A percentile compares a stretch with the other conserved stretches of the same genome.
phyloP scores from a whole-genome alignment of 1,139 yeast genomes.

The Magnusiomyces ingens region DNA sequence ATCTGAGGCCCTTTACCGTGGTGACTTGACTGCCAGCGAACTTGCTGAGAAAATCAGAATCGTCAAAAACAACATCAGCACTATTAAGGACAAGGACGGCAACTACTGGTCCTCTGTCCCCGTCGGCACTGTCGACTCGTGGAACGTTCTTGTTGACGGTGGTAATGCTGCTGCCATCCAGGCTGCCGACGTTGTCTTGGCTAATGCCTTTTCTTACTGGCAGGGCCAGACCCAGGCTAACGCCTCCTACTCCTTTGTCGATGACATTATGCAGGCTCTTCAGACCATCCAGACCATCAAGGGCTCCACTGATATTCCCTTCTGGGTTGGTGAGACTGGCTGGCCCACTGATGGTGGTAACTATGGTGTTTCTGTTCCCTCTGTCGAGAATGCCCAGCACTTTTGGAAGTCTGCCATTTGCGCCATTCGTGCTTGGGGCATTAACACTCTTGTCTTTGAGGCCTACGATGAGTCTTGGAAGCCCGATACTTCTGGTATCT shows the following conservation, averaged over 20 bases:
- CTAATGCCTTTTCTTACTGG: conserved; percentile 98
- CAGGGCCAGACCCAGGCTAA: conserved; percentile 84
- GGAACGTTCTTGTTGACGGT: conserved; percentile 87
- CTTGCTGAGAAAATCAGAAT: conserved; percentile 49
- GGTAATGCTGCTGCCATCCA: conserved; percentile 59
- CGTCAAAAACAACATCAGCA: conserved; percentile 49
- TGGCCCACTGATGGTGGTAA: conserved; percentile 90
- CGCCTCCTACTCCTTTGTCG: conserved; percentile 84
- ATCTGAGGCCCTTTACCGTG: conserved; percentile 87
- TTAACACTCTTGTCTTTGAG: conserved; percentile 86
- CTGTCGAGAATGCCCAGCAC: conserved; percentile 61
- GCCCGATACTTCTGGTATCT: conserved; percentile 75
- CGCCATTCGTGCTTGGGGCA: conserved; percentile 92
- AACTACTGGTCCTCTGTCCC: conserved; percentile 61
- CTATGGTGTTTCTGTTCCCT: conserved; percentile 49
- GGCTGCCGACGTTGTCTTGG: conserved; percentile 77
- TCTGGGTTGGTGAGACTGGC: conserved; percentile 98
- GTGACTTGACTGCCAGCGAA: conserved; percentile 61
- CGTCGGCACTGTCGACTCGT: conserved; percentile 92
- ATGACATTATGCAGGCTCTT: conserved; percentile 93
- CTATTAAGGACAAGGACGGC: conserved; percentile 73
- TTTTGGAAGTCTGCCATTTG: conserved; percentile 88
- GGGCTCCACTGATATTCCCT: conserved; percentile 74
- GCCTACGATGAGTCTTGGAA: conserved; percentile 96
- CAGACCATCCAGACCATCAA: conserved; percentile 77